Evolutionary conservation across 2,329 filamentous ascomycete species (phyloP).

Genomic region (Setomelanomma holmii): DNA sequence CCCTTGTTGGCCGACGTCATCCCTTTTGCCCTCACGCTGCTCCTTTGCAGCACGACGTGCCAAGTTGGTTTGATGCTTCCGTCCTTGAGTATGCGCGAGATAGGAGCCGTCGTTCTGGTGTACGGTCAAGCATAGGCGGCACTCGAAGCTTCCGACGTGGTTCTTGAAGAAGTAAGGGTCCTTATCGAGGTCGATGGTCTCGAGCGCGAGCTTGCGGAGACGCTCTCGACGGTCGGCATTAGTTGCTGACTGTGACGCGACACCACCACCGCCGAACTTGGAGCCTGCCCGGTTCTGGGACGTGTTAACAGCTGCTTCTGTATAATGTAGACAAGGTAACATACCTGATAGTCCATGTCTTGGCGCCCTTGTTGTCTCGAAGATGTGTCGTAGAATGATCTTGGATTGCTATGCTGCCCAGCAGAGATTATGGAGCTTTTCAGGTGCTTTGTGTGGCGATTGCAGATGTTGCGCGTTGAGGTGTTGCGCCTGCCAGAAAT

Average conservation of each 20-base stretch:
- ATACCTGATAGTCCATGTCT: slow-evolving; percentile 61
- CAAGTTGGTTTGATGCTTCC: slow-evolving; percentile 98
- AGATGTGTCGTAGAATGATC: background rate
- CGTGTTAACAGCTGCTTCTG: slow-evolving; percentile 20
- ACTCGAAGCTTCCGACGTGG: slow-evolving; percentile 97
- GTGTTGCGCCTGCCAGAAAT: slow-evolving; percentile 24
- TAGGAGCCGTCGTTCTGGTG: slow-evolving; percentile 99
- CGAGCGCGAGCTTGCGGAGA: slow-evolving; percentile 95
- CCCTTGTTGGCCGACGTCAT: slow-evolving; percentile 73
- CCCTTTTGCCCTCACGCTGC: slow-evolving; percentile 82
- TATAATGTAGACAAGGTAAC: slow-evolving; percentile 5
- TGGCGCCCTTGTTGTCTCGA: background rate
- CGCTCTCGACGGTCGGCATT: slow-evolving; percentile 98
- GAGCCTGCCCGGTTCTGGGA: slow-evolving; percentile 87
- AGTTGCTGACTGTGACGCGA: slow-evolving; percentile 89
- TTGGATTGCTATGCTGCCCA: background rate
- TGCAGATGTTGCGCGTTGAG: slow-evolving; percentile 12
- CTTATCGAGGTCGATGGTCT: slow-evolving; percentile 98
- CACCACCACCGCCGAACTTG: slow-evolving; percentile 97
- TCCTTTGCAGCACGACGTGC: slow-evolving; percentile 95
- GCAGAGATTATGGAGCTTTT: background rate
- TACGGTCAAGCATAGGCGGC: slow-evolving; percentile 92
- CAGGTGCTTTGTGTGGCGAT: background rate
- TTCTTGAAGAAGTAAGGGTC: slow-evolving; percentile 99
- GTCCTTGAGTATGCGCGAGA: slow-evolving; percentile 96